phyloP scores from a whole-genome alignment of 1,284 basidiomycete species.

The Phlebopus sp. region DNA sequence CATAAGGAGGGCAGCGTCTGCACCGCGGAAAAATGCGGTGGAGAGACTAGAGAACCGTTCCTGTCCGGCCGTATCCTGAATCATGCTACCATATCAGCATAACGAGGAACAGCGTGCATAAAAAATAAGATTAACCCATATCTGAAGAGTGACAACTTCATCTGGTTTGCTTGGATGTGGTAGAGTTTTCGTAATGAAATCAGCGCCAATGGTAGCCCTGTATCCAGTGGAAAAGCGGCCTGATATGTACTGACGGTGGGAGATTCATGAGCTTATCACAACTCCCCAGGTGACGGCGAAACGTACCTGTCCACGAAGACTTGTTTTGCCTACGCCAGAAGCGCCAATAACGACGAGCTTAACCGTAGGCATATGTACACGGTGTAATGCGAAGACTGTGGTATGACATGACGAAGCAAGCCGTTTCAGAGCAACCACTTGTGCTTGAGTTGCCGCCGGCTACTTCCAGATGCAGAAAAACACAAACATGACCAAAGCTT shows the following conservation, averaged over 20 bases:
- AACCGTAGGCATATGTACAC: slow-evolving; percentile 58
- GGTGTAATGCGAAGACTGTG: background rate
- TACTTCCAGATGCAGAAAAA: slow-evolving; percentile 11
- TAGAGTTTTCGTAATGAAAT: slow-evolving; percentile 74
- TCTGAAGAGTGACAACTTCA: slow-evolving; percentile 64
- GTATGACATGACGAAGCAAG: background rate
- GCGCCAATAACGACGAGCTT: slow-evolving; percentile 77
- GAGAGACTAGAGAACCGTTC: slow-evolving; percentile 81
- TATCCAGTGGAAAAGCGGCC: slow-evolving; percentile 72
- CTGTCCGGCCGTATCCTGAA: slow-evolving; percentile 75
- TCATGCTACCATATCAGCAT: slow-evolving; percentile 15
- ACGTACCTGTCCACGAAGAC: slow-evolving; percentile 65
- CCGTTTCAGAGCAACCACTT: no score
- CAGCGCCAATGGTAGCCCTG: slow-evolving; percentile 79
- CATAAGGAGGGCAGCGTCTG: slow-evolving; percentile 78
- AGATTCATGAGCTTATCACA: background rate
- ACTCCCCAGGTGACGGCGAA: background rate
- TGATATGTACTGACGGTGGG: slow-evolving; percentile 58
- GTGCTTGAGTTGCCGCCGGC: background rate
- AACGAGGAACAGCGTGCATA: slow-evolving; percentile 4
- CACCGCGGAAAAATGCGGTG: slow-evolving; percentile 77
- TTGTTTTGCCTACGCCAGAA: slow-evolving; percentile 77
- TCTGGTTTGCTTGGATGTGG: slow-evolving; percentile 54
- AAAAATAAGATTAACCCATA: slow-evolving; percentile 59
- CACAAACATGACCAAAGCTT: slow-evolving; percentile 25